A percentile compares a stretch with the other conserved stretches of the same genome.
These are phyloP conservation scores for Cladosporium oxysporum DNA, from an alignment of 2,329 filamentous ascomycete species.

Conservation along the genomic window DNA sequence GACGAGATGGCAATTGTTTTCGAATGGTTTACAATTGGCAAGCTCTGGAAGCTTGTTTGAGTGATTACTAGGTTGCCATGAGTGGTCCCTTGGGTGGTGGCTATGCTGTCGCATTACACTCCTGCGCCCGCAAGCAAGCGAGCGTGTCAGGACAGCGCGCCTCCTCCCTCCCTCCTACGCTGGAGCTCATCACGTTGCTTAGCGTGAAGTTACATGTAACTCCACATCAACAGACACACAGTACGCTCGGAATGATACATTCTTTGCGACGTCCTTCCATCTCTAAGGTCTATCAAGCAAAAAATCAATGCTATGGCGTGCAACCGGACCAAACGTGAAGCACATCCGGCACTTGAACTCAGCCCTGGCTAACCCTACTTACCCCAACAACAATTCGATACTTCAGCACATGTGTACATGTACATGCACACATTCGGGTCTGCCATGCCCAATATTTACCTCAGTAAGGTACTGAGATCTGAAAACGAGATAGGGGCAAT, in stretches of 20 bases:
- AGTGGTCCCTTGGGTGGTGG: neutral
- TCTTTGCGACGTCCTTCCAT: neutral
- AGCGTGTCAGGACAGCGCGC: neutral
- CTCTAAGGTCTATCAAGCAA: neutral
- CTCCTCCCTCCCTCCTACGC: too few species aligned
- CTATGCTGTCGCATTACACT: neutral
- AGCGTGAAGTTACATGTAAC: neutral
- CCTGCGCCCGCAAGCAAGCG: neutral
- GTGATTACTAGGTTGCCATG: constrained; percentile 4
- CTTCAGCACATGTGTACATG: neutral
- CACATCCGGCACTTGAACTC: too few species aligned
- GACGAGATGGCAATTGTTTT: neutral
- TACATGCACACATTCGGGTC: neutral
- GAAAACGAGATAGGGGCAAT: neutral
- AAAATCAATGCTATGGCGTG: neutral
- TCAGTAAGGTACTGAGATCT: neutral
- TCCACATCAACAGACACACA: neutral
- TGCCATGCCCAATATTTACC: neutral
- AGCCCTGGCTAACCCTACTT: neutral
- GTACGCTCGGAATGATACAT: neutral
- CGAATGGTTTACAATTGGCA: neutral
- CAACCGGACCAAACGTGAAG: neutral
- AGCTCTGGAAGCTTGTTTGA: neutral
- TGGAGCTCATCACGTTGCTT: neutral
- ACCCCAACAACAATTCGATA: neutral